Evolutionary conservation across 257 asterid genomes (phyloP).

Genomic region (Asclepias syriaca): DNA sequence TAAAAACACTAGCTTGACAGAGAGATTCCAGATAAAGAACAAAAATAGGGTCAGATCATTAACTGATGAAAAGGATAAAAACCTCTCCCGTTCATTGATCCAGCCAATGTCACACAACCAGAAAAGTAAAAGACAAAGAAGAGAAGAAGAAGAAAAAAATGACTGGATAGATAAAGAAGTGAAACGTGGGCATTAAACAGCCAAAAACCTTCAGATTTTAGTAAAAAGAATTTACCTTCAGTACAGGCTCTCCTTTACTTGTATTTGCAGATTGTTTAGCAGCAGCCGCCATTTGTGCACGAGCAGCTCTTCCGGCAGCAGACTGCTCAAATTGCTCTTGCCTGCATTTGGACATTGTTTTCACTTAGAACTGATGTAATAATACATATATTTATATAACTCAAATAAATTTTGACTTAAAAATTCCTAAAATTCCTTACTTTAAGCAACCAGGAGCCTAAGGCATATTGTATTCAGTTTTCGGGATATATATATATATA

Average conservation of each 20-base stretch:
- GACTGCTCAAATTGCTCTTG: constrained; percentile 80
- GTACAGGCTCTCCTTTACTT: constrained; percentile 73
- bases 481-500: background rate
- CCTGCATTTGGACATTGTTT: constrained; percentile 34
- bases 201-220: background rate
- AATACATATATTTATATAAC: background rate
- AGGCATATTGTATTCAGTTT: background rate
- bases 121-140: background rate
- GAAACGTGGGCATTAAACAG: background rate
- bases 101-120: background rate
- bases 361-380: background rate
- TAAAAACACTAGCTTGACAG: background rate
- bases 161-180: background rate
- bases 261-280: constrained; percentile 74
- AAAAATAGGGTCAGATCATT: background rate
- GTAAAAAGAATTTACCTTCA: constrained; percentile 46
- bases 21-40: background rate
- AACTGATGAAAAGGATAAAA: background rate
- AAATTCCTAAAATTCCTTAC: background rate
- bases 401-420: background rate
- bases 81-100: background rate
- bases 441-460: background rate
- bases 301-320: constrained; percentile 87
- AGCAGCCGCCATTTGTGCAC: constrained; percentile 70
- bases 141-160: background rate